A percentile compares a stretch with the other conserved stretches of the same genome.
Conservation (phyloP, 2,329 filamentous ascomycete genomes). For the Kalaharituber pfeilii region DNA sequence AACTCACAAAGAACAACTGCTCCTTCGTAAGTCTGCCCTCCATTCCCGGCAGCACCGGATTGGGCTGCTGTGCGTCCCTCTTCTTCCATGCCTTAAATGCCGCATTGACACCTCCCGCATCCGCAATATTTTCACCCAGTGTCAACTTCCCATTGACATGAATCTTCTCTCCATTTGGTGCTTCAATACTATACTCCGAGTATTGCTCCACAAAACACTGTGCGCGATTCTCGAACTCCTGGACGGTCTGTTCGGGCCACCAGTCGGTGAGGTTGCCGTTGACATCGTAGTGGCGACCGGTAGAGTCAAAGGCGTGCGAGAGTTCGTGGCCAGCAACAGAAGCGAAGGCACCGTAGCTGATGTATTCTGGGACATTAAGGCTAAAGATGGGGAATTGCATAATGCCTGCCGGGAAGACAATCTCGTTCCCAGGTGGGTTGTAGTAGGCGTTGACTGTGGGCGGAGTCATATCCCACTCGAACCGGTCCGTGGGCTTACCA, state of each 20-base stretch:
- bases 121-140: constrained; percentile 53
- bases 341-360: constrained; percentile 53
- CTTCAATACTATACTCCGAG: constrained; percentile 40
- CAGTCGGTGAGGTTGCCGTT: constrained; percentile 48
- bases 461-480: constrained; percentile 43
- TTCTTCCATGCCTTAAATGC: constrained; percentile 49
- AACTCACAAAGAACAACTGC: constrained; percentile 52
- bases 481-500: constrained; percentile 42
- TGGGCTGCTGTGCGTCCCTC: constrained; percentile 35
- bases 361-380: constrained; percentile 43
- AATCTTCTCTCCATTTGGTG: constrained; percentile 38
- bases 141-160: constrained; percentile 47
- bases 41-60: constrained; percentile 41
- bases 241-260: constrained; percentile 45
- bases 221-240: constrained; percentile 40
- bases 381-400: constrained; percentile 53
- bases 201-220: constrained; percentile 55
- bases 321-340: constrained; percentile 51
- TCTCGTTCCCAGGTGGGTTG: constrained; percentile 46
- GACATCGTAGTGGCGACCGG: constrained; percentile 46
- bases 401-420: constrained; percentile 51
- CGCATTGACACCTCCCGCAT: constrained; percentile 47
- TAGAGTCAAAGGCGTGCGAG: constrained; percentile 52
- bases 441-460: constrained; percentile 51
- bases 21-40: constrained; percentile 43